Conservation (phyloP, 495 filamentous ascomycete species). For the Penicillium odoratum region DNA sequence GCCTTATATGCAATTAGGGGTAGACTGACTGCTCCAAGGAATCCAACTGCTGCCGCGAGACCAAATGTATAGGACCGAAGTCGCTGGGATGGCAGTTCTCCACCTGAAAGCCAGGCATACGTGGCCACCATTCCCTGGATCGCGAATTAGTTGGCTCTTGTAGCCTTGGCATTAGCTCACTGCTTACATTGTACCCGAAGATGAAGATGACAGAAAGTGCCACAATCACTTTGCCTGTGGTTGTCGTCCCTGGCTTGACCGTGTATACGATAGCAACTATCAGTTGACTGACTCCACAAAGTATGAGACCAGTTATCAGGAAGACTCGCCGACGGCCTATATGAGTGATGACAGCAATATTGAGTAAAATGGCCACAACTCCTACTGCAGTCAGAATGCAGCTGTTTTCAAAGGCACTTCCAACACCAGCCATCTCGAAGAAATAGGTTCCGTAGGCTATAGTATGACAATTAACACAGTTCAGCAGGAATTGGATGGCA, state of each 20-base stretch:
- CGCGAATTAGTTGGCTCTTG: background rate
- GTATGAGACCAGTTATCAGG: conserved; percentile 47
- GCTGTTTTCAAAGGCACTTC: conserved; percentile 58
- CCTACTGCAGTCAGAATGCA: conserved; percentile 57
- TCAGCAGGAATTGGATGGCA: background rate
- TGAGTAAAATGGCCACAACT: conserved; percentile 57
- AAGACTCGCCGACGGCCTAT: conserved; percentile 56
- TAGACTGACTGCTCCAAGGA: conserved; percentile 30
- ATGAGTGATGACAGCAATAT: conserved; percentile 52
- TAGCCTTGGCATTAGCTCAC: background rate
- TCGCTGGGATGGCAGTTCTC: conserved; percentile 52
- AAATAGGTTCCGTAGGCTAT: conserved; percentile 63
- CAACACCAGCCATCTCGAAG: conserved; percentile 62
- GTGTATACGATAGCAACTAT: conserved; percentile 57
- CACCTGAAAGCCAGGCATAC: conserved; percentile 62
- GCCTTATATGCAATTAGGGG: background rate
- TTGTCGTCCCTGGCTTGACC: conserved; percentile 36
- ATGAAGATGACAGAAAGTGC: conserved; percentile 57
- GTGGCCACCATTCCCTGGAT: conserved; percentile 26
- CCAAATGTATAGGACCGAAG: conserved; percentile 55
- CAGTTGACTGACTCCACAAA: conserved; percentile 55
- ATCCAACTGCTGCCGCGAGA: conserved; percentile 49
- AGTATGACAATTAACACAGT: background rate
- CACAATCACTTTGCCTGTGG: conserved; percentile 51
- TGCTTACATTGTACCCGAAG: conserved; percentile 52